phyloP scores from a whole-genome alignment of 2,329 filamentous ascomycete genomes.

The Pseudogymnoascus sp. region DNA sequence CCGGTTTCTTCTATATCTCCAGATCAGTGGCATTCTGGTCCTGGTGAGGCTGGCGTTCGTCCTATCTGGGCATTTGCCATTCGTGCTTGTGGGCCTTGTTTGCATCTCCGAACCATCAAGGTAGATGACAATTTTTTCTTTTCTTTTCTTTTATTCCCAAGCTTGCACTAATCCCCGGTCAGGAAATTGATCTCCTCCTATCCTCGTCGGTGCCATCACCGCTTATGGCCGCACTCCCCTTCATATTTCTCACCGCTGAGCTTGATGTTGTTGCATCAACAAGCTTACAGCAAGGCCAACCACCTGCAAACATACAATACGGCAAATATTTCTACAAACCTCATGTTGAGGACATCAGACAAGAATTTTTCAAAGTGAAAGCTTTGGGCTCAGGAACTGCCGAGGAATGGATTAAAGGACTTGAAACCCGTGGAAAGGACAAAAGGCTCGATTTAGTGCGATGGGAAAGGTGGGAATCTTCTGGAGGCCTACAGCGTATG shows the following conservation, averaged over 20 bases:
- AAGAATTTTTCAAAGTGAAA: constrained; percentile 55
- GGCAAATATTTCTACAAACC: constrained; percentile 57
- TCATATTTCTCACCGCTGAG: constrained; percentile 54
- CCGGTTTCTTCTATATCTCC: constrained; percentile 23
- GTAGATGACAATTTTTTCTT: constrained; percentile 37
- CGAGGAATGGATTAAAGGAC: constrained; percentile 73
- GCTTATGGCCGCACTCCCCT: constrained; percentile 60
- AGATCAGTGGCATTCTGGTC: constrained; percentile 50
- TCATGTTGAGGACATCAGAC: constrained; percentile 53
- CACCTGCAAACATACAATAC: constrained; percentile 40
- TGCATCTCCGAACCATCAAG: constrained; percentile 52
- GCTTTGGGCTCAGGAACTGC: constrained; percentile 57
- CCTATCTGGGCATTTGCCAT: constrained; percentile 65
- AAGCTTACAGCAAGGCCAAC: constrained; percentile 43
- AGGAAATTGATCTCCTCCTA: constrained; percentile 64
- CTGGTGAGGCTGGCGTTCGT: constrained; percentile 50
- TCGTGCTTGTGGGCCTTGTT: constrained; percentile 57
- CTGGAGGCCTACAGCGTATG: constrained; percentile 22
- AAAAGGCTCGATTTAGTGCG: constrained; percentile 52
- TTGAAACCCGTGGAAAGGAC: constrained; percentile 54
- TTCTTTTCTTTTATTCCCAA: constrained; percentile 11
- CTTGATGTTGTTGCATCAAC: constrained; percentile 50
- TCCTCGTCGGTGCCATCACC: constrained; percentile 50
- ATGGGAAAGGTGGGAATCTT: constrained; percentile 57
- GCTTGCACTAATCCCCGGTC: constrained; percentile 22